Evolutionary conservation across 441 rosid genomes (phyloP), one percentile per base, ranked within the genome.

Genomic region (Theobroma grandiflorum): DNA sequence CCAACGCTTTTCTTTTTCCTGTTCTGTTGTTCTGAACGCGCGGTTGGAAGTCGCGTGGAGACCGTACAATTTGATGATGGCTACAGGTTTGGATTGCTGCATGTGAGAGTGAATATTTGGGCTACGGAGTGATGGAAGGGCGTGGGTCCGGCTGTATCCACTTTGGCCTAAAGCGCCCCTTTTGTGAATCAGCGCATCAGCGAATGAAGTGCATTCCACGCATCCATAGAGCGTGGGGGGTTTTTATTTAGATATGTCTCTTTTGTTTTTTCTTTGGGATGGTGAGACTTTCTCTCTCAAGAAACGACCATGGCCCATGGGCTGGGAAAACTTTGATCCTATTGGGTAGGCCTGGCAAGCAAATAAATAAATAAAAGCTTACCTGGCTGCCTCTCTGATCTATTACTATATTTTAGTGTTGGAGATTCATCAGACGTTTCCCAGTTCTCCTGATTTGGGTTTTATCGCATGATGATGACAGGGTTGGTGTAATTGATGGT

Each of bases 21-120:
- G 26, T 22, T 75, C 16, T 15, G 7, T n/a, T 59, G 65, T 61
- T 22, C 0, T 22, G 52, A 18, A 68, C 76, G 57, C 38, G 72
- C 59, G 15, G 9, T 3, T 45, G 9, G 0, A 1, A 4, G 72
- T 26, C n/a, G 72, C 76, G 72, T 78, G 81, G 3, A 0, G 10
- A 5, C 12, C 50, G 75, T 15, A 1, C 61, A 37, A 20, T 8
- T 62, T 10, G 35, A 49, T 22, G 57, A 10, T 55, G 9, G 64
- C 75, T 18, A 18, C 66, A 57, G 2, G 11, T 37, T 50, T 42
- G 65, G 78, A 40, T 26, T 38, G 43, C 31, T 40, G 18, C 74
- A 40, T 38, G 79, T 66, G 79, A 77, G 74, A 53, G 31, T 40
- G 45, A 77, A 67, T 35, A 16, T 72, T 62, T 75, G 31, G 67